Base-by-base conservation (phyloP, 768 basidiomycete species). In the Phlebiopsis gigantea region DNA sequence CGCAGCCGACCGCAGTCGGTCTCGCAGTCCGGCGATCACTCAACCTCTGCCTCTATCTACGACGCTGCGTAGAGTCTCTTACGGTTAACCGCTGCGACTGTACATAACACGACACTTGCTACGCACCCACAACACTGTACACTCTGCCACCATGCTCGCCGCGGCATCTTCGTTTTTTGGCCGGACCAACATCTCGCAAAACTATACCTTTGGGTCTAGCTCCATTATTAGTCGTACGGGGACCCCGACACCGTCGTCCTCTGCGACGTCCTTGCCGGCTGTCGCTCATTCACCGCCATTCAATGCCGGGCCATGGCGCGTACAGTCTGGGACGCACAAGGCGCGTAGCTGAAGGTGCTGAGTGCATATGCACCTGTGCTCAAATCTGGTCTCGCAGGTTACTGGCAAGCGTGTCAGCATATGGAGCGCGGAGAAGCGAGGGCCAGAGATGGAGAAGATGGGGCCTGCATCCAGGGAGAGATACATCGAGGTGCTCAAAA, bases 321-420 rank as follows among this genome's bases (percentile, higher is more conserved):
- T 98, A 0, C 85, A 93, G 59, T 78, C 84, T 1, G 97, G 89
- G 1, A 81, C 79, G 19, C 95, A 98, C 72, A 96, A 93, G 74
- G 83, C 46, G 25, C 41, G 49, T 48, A 4, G 26, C 15, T 14
- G 10, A 2, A 39, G 44, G 17, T 2, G 15, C 3, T 45, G 44
- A 19, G n/a, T n/a, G n/a, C n/a, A n/a, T 45, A 28, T 12, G 28
- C 25, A 9, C 14, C 21, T 55, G 21, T 45, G 4, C 25, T 45
- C 24, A 31, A 28, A n/a, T 10, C 17, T 31, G 26, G 24, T 15
- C 4, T n/a, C 7, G n/a, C 46, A 59, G 58, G 58, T 88, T 52
- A 98, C 90, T 2, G 81, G 79, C 61, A 97, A 98, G 71, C 86
- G 84, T 56, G 95, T 98, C 5, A 90, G 87, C 17, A 85, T 99